A percentile compares a stretch with the other conserved stretches of the same genome.
Conservation (phyloP, 345 rosid genomes). For the Microthlaspi erraticum region DNA sequence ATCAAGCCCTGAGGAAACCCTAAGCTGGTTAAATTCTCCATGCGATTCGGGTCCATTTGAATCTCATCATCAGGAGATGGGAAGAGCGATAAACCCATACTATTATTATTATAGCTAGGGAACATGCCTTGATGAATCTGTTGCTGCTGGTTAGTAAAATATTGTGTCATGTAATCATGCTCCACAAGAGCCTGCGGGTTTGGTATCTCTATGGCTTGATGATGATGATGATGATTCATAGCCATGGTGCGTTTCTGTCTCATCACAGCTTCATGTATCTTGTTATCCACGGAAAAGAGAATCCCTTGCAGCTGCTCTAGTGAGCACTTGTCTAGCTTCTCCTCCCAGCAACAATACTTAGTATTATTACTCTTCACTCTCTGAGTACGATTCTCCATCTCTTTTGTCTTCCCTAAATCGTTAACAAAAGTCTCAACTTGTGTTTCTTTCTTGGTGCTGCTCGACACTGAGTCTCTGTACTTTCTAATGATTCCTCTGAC, state of each 20-base stretch:
- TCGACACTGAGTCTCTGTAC: conserved; percentile 28
- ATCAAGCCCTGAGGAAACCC: conserved; percentile 27
- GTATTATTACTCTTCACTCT: conserved; percentile 14
- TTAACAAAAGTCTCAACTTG: conserved; percentile 36
- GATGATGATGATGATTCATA: conserved; percentile 28
- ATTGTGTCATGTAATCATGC: conserved; percentile 32
- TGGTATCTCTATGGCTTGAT: conserved; percentile 31
- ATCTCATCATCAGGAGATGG: conserved; percentile 30
- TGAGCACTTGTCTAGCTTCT: conserved; percentile 42
- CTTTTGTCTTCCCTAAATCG: conserved; percentile 16
- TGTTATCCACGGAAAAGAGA: conserved; percentile 26
- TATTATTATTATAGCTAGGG: conserved; percentile 16
- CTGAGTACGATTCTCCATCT: background rate
- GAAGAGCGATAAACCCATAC: conserved; percentile 21
- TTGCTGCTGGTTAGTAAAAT: conserved; percentile 27
- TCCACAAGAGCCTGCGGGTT: conserved; percentile 21
- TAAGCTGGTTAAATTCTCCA: conserved; percentile 18
- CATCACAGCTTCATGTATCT: conserved; percentile 35
- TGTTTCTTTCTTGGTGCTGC: conserved; percentile 30
- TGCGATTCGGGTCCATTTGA: conserved; percentile 24
- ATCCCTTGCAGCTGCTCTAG: conserved; percentile 38
- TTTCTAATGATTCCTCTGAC: conserved; percentile 38
- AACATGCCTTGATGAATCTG: background rate
- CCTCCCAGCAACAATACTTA: conserved; percentile 36
- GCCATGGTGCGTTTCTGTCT: conserved; percentile 22